Evolutionary conservation across 2,329 filamentous ascomycete genomes (phyloP), one percentile per base, ranked within the genome.

Genomic region (Paradendryphiella salina): DNA sequence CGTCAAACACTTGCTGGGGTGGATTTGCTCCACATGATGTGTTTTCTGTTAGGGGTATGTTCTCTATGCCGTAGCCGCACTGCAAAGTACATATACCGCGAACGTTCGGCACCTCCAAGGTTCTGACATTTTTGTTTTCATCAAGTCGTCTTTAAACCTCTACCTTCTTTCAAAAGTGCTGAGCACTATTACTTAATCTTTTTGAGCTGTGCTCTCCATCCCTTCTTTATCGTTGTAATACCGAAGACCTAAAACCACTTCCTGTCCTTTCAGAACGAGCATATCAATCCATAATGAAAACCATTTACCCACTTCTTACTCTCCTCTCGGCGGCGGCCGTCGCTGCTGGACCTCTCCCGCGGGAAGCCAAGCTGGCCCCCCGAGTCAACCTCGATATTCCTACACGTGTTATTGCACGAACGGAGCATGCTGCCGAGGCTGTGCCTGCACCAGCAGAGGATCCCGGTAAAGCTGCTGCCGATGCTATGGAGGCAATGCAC

Each of bases 151-250:
- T 58, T 49, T 34, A 39, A 34, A 38, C 54, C 50, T 40, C 31
- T 50, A 50, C 48, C 49, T 57, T 57, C 46, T 43, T 60, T 52
- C 50, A 34, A 36, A 39, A 57, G 63, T 63, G 61, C 59, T 55
- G 63, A 52, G 59, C 63, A 59, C 57, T 60, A 59, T 40, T 57
- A 46, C 47, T 57, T 61, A 55, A 59, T 63, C 31, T 46, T 38
- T 48, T 49, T 52, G 59, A 64, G 61, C 56, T 57, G 59, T 50
- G 61, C 61, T 63, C 61, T 57, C 51, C 47, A 51, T 59, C 56
- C 57, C 46, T 51, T 63, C 48, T 50, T 26, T 14, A 28, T 26
- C 17, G 9, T 46, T 41, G 4, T 46, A 45, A 42, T 54, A 47
- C 18, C 44, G 13, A 33, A 42, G 34, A 44, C 34, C 39, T 13